phyloP scores from a whole-genome alignment of 2,329 filamentous ascomycete genomes.

The Fusarium veterinarium region DNA sequence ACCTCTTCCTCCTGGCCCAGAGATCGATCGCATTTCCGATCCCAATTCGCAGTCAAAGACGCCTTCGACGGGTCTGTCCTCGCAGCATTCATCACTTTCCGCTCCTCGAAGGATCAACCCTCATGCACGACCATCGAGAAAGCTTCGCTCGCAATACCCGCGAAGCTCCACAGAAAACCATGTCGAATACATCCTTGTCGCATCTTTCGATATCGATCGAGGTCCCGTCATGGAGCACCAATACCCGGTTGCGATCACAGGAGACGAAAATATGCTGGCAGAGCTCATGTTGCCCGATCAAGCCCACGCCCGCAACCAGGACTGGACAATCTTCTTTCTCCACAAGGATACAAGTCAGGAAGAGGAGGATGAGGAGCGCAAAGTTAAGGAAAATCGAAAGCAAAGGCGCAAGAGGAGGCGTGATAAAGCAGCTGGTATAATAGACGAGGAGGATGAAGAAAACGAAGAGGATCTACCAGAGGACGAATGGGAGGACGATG shows the following conservation, averaged over 20 bases:
- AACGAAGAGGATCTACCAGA: conserved; percentile 57
- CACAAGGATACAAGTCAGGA: conserved; percentile 92
- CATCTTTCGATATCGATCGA: conserved; percentile 95
- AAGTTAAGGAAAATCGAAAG: conserved; percentile 65
- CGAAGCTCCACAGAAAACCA: conserved; percentile 84
- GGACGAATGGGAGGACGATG: conserved; percentile 62
- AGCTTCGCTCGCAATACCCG: conserved; percentile 79
- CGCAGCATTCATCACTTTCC: conserved; percentile 71
- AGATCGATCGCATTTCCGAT: conserved; percentile 67
- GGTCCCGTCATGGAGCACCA: conserved; percentile 99
- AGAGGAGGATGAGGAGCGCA: conserved; percentile 79
- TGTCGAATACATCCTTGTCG: conserved; percentile 98
- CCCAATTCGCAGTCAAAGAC: conserved; percentile 71
- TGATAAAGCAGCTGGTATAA: conserved; percentile 62
- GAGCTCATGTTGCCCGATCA: conserved; percentile 99
- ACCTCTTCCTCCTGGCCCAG: conserved; percentile 61
- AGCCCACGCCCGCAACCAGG: conserved; percentile 91
- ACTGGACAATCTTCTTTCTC: conserved; percentile 99
- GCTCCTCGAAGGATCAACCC: conserved; percentile 62
- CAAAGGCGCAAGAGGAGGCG: conserved; percentile 63
- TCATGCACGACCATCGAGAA: conserved; percentile 63
- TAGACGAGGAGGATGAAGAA: conserved; percentile 57
- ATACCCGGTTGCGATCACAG: conserved; percentile 92
- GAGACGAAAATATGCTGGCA: conserved; percentile 97
- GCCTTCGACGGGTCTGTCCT: conserved; percentile 68